Evolutionary conservation across 2,329 filamentous ascomycete genomes (phyloP).

Genomic region (Alternaria panax): DNA sequence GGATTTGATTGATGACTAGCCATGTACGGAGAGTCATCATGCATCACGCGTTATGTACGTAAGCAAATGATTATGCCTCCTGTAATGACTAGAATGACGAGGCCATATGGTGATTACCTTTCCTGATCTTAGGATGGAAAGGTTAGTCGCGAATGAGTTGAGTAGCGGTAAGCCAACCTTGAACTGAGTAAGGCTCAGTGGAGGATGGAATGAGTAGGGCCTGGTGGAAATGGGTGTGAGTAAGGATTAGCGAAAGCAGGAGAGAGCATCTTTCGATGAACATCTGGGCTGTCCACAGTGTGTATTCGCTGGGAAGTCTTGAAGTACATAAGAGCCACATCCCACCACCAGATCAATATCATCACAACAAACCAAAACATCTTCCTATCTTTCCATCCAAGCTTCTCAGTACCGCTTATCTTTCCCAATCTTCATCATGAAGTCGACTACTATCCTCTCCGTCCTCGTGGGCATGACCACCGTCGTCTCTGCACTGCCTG

Average conservation of each 20-base stretch:
- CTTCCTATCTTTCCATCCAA: neutral
- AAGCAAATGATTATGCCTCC: neutral
- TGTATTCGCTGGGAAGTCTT: neutral
- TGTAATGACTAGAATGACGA: neutral
- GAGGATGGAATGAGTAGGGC: neutral
- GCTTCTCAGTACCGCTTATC: neutral
- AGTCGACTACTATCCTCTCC: neutral
- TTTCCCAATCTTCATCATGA: neutral
- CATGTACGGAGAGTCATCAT: neutral
- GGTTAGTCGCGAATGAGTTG: neutral
- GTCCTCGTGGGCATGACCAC: neutral
- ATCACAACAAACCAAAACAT: neutral
- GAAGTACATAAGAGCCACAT: neutral
- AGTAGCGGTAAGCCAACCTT: neutral
- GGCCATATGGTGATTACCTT: neutral
- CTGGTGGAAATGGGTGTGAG: neutral
- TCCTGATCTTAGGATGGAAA: neutral
- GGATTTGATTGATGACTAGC: neutral
- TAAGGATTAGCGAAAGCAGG: neutral
- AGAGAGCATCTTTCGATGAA: neutral
- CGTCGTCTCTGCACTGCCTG: neutral
- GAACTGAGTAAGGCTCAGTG: neutral
- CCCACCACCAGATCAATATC: neutral
- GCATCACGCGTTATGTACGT: too few species aligned
- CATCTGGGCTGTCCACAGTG: neutral